Conservation (phyloP, 2,329 filamentous ascomycete genomes). For the Tolypocladium tropicale region DNA sequence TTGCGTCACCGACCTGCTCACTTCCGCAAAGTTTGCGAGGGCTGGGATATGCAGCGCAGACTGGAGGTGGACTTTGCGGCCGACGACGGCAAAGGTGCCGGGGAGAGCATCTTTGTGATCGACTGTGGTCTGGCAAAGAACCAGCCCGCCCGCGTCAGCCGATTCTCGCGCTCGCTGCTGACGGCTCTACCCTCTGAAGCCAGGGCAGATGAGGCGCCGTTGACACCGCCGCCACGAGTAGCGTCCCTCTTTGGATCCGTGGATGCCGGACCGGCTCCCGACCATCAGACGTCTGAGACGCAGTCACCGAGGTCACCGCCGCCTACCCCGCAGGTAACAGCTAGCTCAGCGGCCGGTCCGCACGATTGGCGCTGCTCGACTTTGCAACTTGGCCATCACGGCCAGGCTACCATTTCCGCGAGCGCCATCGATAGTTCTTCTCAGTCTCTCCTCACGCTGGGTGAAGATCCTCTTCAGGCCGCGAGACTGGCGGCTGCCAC, state of each 20-base stretch:
- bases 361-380: constrained; percentile 20
- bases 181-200: constrained; percentile 6
- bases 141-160: constrained; percentile 30
- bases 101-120: constrained; percentile 68
- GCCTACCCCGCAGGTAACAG: constrained; percentile 11
- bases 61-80: constrained; percentile 84
- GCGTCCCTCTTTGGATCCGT: constrained; percentile 21
- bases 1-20: constrained; percentile 62
- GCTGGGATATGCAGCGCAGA: constrained; percentile 85
- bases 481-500: constrained; percentile 35
- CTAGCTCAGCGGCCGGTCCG: constrained; percentile 6
- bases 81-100: constrained; percentile 65
- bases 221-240: constrained; percentile 2
- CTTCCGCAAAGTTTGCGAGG: constrained; percentile 66
- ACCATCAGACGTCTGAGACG: constrained; percentile 6
- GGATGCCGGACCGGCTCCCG: background rate
- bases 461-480: constrained; percentile 61
- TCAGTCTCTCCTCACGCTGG: constrained; percentile 57
- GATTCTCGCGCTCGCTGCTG: constrained; percentile 28
- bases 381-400: constrained; percentile 44
- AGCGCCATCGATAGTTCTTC: constrained; percentile 65
- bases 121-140: constrained; percentile 59
- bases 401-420: constrained; percentile 54
- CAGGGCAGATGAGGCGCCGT: constrained; percentile 1
- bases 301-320: constrained; percentile 12